A percentile compares a stretch with the other conserved stretches of the same genome.
Evolutionary conservation across 768 basidiomycete species (phyloP).

Genomic region (Daedaleopsis sinensis): DNA sequence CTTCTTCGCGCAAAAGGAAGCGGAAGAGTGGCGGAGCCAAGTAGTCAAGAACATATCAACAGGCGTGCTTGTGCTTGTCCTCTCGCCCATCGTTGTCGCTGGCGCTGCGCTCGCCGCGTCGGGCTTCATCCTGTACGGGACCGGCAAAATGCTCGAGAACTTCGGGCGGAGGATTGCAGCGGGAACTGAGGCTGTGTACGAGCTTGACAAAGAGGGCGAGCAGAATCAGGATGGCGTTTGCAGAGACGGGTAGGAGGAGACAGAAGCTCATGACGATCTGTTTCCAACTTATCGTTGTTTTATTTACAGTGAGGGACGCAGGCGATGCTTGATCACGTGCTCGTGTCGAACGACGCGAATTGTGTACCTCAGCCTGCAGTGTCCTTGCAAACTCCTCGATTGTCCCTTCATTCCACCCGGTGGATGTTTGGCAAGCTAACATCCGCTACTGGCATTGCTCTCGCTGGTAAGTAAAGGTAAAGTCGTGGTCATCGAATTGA

Average conservation of each 20-base stretch:
- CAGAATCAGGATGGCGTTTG: background rate
- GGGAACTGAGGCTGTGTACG: slow-evolving; percentile 9
- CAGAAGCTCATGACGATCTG: no score
- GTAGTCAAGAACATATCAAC: background rate
- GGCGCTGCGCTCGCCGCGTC: slow-evolving; percentile 5
- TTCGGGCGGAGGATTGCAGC: slow-evolving; percentile 5
- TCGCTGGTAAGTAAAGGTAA: no score
- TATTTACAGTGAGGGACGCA: no score
- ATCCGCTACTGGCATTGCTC: no score
- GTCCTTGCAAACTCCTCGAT: no score
- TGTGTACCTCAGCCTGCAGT: no score
- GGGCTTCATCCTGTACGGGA: slow-evolving; percentile 9
- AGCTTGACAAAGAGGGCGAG: background rate
- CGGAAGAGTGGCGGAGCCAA: background rate
- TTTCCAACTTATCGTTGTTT: no score
- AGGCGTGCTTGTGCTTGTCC: slow-evolving; percentile 7
- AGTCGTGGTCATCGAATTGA: no score
- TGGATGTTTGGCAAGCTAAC: no score
- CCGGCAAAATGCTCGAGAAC: slow-evolving; percentile 12
- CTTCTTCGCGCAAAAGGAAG: background rate
- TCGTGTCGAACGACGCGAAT: no score
- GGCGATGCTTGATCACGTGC: no score
- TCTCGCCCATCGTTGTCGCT: slow-evolving; percentile 1
- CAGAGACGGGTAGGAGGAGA: background rate
- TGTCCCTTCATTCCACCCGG: no score